Evolutionary conservation across 2,329 filamentous ascomycete genomes (phyloP).

Genomic region (Eutypella sp.): DNA sequence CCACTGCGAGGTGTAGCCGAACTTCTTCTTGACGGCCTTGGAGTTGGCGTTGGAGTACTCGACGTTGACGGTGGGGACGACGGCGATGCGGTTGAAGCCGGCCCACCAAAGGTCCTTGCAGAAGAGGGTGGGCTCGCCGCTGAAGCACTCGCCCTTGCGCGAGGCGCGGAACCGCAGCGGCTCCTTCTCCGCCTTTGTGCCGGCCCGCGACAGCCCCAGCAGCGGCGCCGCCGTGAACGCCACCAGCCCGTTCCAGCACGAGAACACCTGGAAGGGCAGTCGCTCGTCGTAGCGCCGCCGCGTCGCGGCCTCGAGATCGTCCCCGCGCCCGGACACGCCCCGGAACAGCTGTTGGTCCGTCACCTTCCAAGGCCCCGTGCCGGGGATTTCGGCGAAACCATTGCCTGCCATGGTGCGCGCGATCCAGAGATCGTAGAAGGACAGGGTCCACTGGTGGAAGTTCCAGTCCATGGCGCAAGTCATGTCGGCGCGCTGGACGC

Average conservation of each 20-base stretch:
- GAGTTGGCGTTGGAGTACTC: slow-evolving; percentile 46
- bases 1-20: slow-evolving; percentile 42
- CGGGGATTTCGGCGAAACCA: slow-evolving; percentile 48
- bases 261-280: slow-evolving; percentile 54
- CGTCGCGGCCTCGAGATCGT: slow-evolving; percentile 33
- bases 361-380: slow-evolving; percentile 42
- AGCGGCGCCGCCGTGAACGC: slow-evolving; percentile 45
- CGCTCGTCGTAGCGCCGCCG: slow-evolving; percentile 26
- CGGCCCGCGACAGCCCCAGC: slow-evolving; percentile 18
- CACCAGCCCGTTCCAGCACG: slow-evolving; percentile 56
- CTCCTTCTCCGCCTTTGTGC: slow-evolving; percentile 8
- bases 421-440: slow-evolving; percentile 45
- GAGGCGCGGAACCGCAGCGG: slow-evolving; percentile 40
- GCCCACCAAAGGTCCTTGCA: slow-evolving; percentile 52
- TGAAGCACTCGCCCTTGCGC: slow-evolving; percentile 41
- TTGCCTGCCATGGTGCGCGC: slow-evolving; percentile 45
- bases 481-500: slow-evolving; percentile 45
- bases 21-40: slow-evolving; percentile 40
- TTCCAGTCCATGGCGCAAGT: slow-evolving; percentile 57
- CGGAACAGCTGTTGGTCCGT: slow-evolving; percentile 48
- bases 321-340: too few species aligned
- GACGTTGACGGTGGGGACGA: slow-evolving; percentile 51
- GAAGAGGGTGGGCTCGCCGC: slow-evolving; percentile 51
- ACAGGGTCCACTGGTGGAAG: slow-evolving; percentile 36
- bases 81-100: slow-evolving; percentile 48